Evolutionary conservation across 2,329 filamentous ascomycete species (phyloP).

Genomic region (Periconia sp.): DNA sequence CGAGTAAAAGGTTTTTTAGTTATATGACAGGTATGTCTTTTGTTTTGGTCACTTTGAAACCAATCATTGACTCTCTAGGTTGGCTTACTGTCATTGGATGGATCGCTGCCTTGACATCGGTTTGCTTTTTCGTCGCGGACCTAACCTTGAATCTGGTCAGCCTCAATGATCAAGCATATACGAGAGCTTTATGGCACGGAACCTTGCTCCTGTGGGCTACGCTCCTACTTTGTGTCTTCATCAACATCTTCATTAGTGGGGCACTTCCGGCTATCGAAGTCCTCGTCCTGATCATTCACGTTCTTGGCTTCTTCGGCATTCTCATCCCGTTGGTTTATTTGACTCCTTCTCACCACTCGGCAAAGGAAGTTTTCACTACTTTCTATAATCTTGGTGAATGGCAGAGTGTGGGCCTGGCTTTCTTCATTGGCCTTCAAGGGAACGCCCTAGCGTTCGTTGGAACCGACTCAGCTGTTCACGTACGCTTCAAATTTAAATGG

Average conservation of each 20-base stretch:
- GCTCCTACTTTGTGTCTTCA: slow-evolving; percentile 47
- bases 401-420: slow-evolving; percentile 52
- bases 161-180: slow-evolving; percentile 48
- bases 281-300: slow-evolving; percentile 56
- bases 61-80: slow-evolving; percentile 32
- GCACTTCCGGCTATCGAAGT: slow-evolving; percentile 58
- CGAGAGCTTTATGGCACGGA: slow-evolving; percentile 54
- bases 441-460: slow-evolving; percentile 47
- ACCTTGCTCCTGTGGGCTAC: slow-evolving; percentile 58
- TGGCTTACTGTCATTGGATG: slow-evolving; percentile 55
- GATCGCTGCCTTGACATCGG: slow-evolving; percentile 48
- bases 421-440: slow-evolving; percentile 51
- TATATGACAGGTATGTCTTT: slow-evolving; percentile 47
- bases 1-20: slow-evolving; percentile 51
- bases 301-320: slow-evolving; percentile 61
- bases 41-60: not conserved
- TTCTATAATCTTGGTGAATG: slow-evolving; percentile 57
- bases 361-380: slow-evolving; percentile 51
- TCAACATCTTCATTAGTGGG: slow-evolving; percentile 56
- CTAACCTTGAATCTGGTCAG: slow-evolving; percentile 39
- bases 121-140: slow-evolving; percentile 43
- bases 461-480: slow-evolving; percentile 47
- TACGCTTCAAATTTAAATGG: slow-evolving; percentile 21
- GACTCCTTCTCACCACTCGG: slow-evolving; percentile 46
- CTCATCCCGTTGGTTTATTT: slow-evolving; percentile 50